Percentiles rank a stretch among this genome's conserved stretches.
Evolutionary conservation across 2,329 filamentous ascomycete species (phyloP).

Genomic region (Fusarium sambucinum): DNA sequence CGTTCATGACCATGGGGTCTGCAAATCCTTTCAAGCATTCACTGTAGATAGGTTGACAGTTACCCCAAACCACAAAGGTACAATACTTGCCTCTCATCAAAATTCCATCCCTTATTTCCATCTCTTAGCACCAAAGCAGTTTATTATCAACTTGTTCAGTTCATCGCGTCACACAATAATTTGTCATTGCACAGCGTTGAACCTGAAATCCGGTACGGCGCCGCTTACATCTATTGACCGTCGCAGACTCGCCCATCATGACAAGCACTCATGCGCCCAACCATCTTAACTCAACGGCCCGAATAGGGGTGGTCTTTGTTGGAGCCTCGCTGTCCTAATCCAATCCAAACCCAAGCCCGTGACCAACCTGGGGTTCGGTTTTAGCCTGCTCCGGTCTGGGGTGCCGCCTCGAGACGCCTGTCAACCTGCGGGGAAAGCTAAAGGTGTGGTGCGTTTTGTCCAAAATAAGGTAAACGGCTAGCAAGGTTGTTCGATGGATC

Average conservation of each 20-base stretch:
- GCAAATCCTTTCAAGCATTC: slow-evolving; percentile 15
- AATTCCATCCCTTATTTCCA: background rate
- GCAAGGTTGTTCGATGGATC: slow-evolving; percentile 37
- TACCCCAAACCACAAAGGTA: slow-evolving; percentile 2
- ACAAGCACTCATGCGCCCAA: slow-evolving; percentile 19
- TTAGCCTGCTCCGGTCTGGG: slow-evolving; percentile 36
- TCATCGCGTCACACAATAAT: background rate
- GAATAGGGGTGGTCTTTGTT: slow-evolving; percentile 42
- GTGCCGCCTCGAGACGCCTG: slow-evolving; percentile 32
- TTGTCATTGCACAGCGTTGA: slow-evolving; percentile 1
- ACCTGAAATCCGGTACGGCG: background rate
- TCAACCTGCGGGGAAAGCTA: slow-evolving; percentile 45
- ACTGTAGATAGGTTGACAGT: background rate
- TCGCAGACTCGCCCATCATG: slow-evolving; percentile 20
- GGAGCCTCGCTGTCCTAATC: slow-evolving; percentile 29
- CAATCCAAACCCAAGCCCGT: slow-evolving; percentile 29
- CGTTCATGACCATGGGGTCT: slow-evolving; percentile 27
- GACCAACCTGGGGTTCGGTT: slow-evolving; percentile 33
- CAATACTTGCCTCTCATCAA: background rate
- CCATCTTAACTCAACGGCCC: slow-evolving; percentile 45
- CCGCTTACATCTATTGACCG: slow-evolving; percentile 17
- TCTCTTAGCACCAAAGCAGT: background rate
- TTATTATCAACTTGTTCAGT: slow-evolving; percentile 16
- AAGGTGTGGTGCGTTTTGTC: slow-evolving; percentile 44
- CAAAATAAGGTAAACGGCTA: slow-evolving; percentile 18